Conservation (phyloP, 202 grass and related monocot species). For the Setaria italica region DNA sequence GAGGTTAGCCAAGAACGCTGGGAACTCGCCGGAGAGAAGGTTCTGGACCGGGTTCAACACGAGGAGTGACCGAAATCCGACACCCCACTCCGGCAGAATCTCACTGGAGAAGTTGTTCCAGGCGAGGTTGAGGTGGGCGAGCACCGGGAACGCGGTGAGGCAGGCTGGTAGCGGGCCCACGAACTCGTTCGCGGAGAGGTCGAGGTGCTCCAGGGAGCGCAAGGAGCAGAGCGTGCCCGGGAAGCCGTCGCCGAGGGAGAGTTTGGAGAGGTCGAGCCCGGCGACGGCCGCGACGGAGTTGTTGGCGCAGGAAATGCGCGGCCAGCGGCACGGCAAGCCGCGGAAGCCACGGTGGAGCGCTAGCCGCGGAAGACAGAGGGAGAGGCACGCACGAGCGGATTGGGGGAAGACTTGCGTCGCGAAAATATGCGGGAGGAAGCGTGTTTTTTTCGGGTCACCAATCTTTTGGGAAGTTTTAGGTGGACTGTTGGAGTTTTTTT, state of each 20-base stretch:
- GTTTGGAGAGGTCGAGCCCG: slow-evolving; percentile 42
- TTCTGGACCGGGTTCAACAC: slow-evolving; percentile 51
- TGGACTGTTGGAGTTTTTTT: too few relatives aligned
- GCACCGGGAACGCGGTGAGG: slow-evolving; percentile 40
- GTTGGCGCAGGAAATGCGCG: slow-evolving; percentile 54
- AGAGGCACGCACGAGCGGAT: too few relatives aligned
- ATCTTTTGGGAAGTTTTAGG: too few relatives aligned
- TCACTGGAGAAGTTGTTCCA: slow-evolving; percentile 64
- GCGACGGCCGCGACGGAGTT: slow-evolving; percentile 25
- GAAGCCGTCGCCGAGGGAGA: slow-evolving; percentile 55
- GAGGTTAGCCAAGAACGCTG: slow-evolving; percentile 55
- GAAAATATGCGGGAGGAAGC: too few relatives aligned
- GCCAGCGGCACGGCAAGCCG: slow-evolving; percentile 59
- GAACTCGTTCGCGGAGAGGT: slow-evolving; percentile 63
- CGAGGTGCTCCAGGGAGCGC: slow-evolving; percentile 57
- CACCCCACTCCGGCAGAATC: slow-evolving; percentile 51
- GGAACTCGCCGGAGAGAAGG: slow-evolving; percentile 55
- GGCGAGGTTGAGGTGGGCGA: slow-evolving; percentile 53
- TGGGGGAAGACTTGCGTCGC: too few relatives aligned
- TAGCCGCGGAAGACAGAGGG: too few relatives aligned
- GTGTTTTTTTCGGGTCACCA: too few relatives aligned
- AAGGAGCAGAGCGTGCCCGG: slow-evolving; percentile 58
- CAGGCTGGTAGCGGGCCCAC: slow-evolving; percentile 54
- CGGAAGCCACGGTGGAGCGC: not conserved
- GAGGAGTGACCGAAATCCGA: slow-evolving; percentile 44